Percentiles rank a stretch among this genome's conserved stretches.
phyloP scores from a whole-genome alignment of 768 basidiomycete species.

The Amanita polypyramis region DNA sequence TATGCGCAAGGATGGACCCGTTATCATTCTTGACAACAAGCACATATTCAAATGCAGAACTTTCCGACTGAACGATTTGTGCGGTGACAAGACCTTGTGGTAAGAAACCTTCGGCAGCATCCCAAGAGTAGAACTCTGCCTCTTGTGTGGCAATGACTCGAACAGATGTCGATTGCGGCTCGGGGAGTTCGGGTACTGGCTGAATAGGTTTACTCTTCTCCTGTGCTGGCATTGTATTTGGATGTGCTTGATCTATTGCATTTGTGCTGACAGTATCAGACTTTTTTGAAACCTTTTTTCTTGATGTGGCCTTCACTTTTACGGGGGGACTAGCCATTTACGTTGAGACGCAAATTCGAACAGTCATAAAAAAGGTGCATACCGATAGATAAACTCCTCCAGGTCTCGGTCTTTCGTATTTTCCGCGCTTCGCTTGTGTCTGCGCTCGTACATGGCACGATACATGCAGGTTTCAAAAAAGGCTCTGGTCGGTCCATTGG shows the following conservation, averaged over 20 bases:
- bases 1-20: constrained; percentile 47
- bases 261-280: not conserved
- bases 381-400: constrained; percentile 77
- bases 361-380: constrained; percentile 19
- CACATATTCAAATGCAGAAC: constrained; percentile 44
- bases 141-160: constrained; percentile 26
- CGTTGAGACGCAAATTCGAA: not conserved
- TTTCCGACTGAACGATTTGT: constrained; percentile 37
- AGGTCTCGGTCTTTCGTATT: constrained; percentile 57
- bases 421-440: constrained; percentile 66
- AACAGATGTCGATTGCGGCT: not conserved
- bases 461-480: constrained; percentile 95
- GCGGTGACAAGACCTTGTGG: constrained; percentile 45
- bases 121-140: constrained; percentile 58
- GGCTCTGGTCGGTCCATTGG: constrained; percentile 71
- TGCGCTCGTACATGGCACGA: constrained; percentile 94
- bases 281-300: not conserved
- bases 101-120: constrained; percentile 38
- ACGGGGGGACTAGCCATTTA: constrained; percentile 23
- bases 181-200: not conserved
- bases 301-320: constrained; percentile 14
- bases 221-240: constrained; percentile 8
- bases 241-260: not conserved
- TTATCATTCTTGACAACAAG: constrained; percentile 42
- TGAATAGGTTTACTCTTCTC: not conserved